Evolutionary conservation across 371 early-diverging fungal species (phyloP).

Genomic region (Mucor saturninus): DNA sequence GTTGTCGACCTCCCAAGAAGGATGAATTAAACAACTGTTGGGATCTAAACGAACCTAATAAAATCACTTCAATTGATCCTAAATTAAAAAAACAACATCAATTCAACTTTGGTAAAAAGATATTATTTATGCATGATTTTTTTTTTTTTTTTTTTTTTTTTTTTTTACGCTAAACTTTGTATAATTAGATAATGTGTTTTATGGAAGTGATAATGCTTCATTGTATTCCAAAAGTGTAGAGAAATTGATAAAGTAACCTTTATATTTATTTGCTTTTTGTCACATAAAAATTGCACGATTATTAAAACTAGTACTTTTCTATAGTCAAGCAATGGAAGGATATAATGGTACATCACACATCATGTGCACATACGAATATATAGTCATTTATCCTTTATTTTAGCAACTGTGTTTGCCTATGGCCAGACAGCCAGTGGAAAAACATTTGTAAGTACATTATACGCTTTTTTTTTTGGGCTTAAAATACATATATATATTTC

Average conservation of each 20-base stretch:
- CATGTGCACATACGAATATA: neutral
- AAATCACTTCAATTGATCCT: conserved; percentile 12
- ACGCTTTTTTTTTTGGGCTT: neutral
- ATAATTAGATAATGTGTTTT: conserved; percentile 32
- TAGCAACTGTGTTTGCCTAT: conserved; percentile 79
- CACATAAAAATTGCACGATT: too few species aligned
- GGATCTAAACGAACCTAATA: conserved; percentile 16
- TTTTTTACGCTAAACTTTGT: neutral
- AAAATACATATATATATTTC: neutral
- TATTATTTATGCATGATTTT: neutral
- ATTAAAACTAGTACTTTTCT: neutral
- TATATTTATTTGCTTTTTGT: too few species aligned
- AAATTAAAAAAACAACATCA: conserved; percentile 20
- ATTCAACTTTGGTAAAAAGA: conserved; percentile 23
- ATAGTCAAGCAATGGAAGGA: conserved; percentile 31
- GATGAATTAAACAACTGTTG: conserved; percentile 22
- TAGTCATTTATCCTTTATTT: neutral
- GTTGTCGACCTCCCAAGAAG: conserved; percentile 33
- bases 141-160: neutral
- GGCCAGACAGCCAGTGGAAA: conserved; percentile 89
- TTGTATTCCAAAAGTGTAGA: conserved; percentile 41
- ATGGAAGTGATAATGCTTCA: conserved; percentile 31
- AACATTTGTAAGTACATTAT: conserved; percentile 55
- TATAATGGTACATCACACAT: conserved; percentile 25
- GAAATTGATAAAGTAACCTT: conserved; percentile 37